Base-by-base conservation (phyloP, 169 alveolate genomes). In the Plasmodium sp. region DNA sequence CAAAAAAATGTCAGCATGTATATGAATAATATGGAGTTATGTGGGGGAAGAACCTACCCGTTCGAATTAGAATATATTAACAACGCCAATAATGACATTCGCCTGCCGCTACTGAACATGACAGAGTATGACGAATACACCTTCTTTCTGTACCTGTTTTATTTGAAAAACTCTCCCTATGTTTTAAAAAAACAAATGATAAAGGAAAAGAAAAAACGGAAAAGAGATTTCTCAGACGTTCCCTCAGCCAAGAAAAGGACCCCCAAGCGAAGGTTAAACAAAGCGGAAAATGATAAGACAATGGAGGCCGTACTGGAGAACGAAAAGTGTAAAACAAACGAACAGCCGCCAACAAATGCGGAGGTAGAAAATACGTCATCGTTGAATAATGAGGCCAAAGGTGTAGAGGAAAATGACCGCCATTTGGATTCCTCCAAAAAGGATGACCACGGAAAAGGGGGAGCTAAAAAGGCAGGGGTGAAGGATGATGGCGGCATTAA, bases 161-260 rank as follows among this genome's bases (percentile, higher is more conserved):
- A 92, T 82, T 43, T 92, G 62, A 92, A 92, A 82, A 81, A 79
- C 41, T 48, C 95, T 18, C 83, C 92, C 0, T 73, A 92, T 92
- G 82, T 92, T 81, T 56, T 92, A 81, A 92, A 92, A 54, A 92
- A 83, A 58, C 92, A 92, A 92, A 81, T 92, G 33, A 81, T 81
- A 72, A 92, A 82, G 77, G 95, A 92, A 22, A 92, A 83, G 58
- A 92, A 48, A 71, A 92, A 92, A 74, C 58, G 95, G 5, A 92
- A 92, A 83, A 81, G 67, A 72, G 90, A 92, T 33, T 90, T 90
- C 4, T n/a, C 90, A 34, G 94, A 90, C 80, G 58, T 72, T 7
- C 10, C 71, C n/a, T 27, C 92, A 43, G 33, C 95, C 73, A 92
- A 92, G 62, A 92, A 92, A 83, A 92, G 84, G 67, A 72, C 84